Evolutionary conservation across 805 yeast species (phyloP), one percentile per base, ranked within the genome.

Genomic region (Metschnikowia similis): DNA sequence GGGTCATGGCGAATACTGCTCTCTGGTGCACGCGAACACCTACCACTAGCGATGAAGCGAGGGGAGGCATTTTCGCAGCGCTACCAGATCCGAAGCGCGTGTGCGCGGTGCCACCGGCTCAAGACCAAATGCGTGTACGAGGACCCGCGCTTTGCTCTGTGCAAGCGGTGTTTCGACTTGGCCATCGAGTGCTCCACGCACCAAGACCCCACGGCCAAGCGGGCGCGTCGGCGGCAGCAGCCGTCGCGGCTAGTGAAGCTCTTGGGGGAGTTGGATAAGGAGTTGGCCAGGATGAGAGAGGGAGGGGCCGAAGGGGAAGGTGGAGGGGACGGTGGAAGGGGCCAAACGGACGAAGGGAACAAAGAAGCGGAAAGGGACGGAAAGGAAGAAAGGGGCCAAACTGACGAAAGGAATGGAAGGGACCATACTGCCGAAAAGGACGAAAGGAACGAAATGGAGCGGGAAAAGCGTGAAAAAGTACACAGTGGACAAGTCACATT

Each of bases 41-140:
- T 10, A 10, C 34, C 10, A 31, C 34, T n/a, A 31, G 5, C 31
- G 11, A 42, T 42, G 45, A 32, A 42, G 29, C 46, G 30, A n/a
- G 27, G 14, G 26, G 48, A 32, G 26, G 65, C 60, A n/a, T 77
- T 77, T 61, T 69, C 79, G 6, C 63, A 59, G 31, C 70, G 69
- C 47, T 79, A 80, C 71, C 61, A 81, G 49, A 72, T 76, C 49
- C 55, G 70, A 30, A 64, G 79, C 45, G 82, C 83, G 1, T 80
- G 84, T 64, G 83, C 83, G 4, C 62, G 84, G 50, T 80, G 84
- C 54, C 79, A 77, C 51, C 58, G 83, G 29, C 64, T 79, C 17
- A 79, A 79, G 56, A 75, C 76, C 76, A 68, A 77, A 56, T 80
- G 84, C 61, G 71, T 73, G 2, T 80, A 71, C 57, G 76, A 75